A percentile compares a stretch with the other conserved stretches of the same genome.
These are phyloP conservation scores for Pulicaria dysenterica DNA, from an alignment of 129 eudicot species.

Conservation along the genomic window DNA sequence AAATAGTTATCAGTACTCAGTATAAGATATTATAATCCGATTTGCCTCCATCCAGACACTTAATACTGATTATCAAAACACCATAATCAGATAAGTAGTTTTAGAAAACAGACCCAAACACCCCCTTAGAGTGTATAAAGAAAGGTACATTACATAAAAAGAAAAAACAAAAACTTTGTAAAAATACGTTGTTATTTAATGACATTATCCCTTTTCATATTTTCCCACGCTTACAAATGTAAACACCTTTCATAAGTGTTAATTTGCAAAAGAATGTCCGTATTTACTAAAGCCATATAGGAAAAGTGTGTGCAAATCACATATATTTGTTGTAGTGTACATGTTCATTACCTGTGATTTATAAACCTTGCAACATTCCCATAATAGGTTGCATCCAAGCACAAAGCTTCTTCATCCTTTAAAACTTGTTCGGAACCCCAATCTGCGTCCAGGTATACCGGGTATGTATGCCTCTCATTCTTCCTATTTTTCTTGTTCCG, in stretches of 20 bases:
- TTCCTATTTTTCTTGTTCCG: constrained; percentile 44
- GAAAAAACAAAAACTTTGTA: no score
- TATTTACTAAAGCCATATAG: background rate
- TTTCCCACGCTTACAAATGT: background rate
- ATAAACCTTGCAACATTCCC: constrained; percentile 89
- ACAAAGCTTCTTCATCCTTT: constrained; percentile 83
- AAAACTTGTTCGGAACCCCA: constrained; percentile 78
- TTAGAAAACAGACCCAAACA: no score
- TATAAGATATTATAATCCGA: no score
- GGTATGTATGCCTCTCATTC: constrained; percentile 65
- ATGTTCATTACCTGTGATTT: constrained; percentile 63
- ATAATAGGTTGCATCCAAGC: constrained; percentile 75
- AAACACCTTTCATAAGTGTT: background rate
- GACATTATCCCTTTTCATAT: background rate
- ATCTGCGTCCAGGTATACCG: constrained; percentile 70
- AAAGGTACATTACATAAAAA: no score
- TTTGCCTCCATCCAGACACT: no score
- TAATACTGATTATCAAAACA: no score
- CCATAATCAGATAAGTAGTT: no score
- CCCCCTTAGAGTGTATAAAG: no score
- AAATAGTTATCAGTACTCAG: no score
- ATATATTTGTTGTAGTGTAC: background rate
- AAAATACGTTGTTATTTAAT: no score
- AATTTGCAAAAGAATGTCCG: background rate
- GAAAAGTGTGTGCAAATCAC: constrained; percentile 4